Base-by-base conservation (phyloP, 805 yeast genomes). In the Yamadazyma scolyti region DNA sequence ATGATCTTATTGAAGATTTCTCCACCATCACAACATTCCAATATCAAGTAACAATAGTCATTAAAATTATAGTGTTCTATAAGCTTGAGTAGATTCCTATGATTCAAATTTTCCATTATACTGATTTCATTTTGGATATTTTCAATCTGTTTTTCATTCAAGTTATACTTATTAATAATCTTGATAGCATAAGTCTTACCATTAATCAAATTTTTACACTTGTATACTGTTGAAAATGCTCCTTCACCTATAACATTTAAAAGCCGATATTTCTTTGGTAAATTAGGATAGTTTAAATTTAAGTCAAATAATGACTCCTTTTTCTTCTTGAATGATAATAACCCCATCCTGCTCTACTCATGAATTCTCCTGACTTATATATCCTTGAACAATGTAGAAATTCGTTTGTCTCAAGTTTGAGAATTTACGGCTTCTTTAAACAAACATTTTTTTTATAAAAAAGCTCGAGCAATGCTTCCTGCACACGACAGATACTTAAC, bases 171-270 rank as follows among this genome's bases (percentile, higher is more conserved):
- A 44, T 75, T 70, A 26, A 87, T 83, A 36, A 84, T 73, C 48
- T 86, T 86, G 47, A 86, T 74, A 9, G 96, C 96, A 10, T 85
- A 79, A 6, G 45, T 36, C 21, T 59, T 56, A 28, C 70, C 54
- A 19, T 59, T 54, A 5, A 65, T 51, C 8, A 43, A 43, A 3
- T 58, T 42, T 12, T 36, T 21, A 0, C 94, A 95, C 50, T 73
- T 78, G 61, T 78, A 85, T 4, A 90, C 97, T 9, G 75, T 71
- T 3, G 95, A 85, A 52, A 90, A 89, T 0, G 97, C 97, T 6
- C 97, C 97, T 50, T 82, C 89, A 1, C 93, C 90, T 11, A 82
- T 42, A 13, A 56, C 42, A 9, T 54, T 47, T 20, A 59, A 28
- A 11, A 66, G 45, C 21, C 48, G 46, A 42, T 54, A 65, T 25